phyloP scores from a whole-genome alignment of 192 early-diverging fungal genomes.

The Pecoramyces ruminantium region DNA sequence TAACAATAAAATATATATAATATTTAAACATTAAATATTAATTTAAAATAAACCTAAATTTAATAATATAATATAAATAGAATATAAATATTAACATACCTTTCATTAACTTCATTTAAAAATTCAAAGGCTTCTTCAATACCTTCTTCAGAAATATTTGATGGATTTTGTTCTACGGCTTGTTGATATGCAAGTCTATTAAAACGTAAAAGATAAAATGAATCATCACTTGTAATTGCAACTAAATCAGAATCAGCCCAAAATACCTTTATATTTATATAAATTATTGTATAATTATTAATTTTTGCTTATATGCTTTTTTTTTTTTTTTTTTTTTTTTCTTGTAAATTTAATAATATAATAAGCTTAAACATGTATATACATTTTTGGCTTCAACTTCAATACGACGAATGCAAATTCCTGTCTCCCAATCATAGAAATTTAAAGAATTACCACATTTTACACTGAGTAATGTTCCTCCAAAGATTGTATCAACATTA shows the following conservation, averaged over 20 bases:
- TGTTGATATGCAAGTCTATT: constrained; percentile 69
- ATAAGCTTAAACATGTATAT: too few species aligned
- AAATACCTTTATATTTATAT: constrained; percentile 29
- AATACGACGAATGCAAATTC: constrained; percentile 74
- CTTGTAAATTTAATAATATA: too few species aligned
- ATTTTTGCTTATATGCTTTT: too few species aligned
- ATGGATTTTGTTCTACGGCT: constrained; percentile 43
- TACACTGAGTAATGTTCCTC: constrained; percentile 81
- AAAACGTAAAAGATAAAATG: constrained; percentile 88
- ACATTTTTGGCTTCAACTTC: constrained; percentile 74
- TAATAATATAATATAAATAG: too few species aligned
- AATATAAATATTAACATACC: constrained; percentile 10
- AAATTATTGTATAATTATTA: too few species aligned
- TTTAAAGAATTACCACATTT: constrained; percentile 57
- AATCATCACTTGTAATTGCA: constrained; percentile 80
- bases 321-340: too few species aligned
- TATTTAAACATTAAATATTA: too few species aligned
- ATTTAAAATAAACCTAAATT: too few species aligned
- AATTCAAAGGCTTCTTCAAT: constrained; percentile 94
- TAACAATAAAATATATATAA: too few species aligned
- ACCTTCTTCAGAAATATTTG: constrained; percentile 67
- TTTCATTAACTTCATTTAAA: constrained; percentile 77
- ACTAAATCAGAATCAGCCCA: constrained; percentile 94
- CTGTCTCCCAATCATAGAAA: constrained; percentile 97
- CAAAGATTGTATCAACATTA: constrained; percentile 84